Conservation (phyloP, 768 basidiomycete species). For the Obba rivulosa region DNA sequence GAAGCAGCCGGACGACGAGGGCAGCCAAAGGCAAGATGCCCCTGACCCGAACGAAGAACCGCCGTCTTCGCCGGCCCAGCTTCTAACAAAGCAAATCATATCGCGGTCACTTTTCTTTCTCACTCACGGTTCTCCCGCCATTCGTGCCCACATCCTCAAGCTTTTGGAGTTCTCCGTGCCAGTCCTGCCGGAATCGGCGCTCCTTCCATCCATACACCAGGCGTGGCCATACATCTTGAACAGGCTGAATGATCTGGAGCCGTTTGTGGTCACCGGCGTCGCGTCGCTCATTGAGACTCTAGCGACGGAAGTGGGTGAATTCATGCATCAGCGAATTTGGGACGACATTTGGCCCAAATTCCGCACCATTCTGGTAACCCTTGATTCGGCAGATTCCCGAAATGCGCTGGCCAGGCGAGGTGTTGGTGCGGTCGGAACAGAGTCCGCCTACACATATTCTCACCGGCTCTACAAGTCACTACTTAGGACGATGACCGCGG, state of each 20-base stretch:
- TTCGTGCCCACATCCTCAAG: constrained; percentile 77
- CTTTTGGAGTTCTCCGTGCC: constrained; percentile 72
- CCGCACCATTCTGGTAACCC: constrained; percentile 46
- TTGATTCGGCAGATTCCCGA: constrained; percentile 58
- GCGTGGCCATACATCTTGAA: constrained; percentile 96
- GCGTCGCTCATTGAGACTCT: constrained; percentile 70
- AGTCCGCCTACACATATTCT: constrained; percentile 74
- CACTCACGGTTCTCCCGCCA: constrained; percentile 81
- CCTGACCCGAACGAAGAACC: constrained; percentile 38
- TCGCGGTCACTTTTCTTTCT: constrained; percentile 85
- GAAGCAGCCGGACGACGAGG: constrained; percentile 17
- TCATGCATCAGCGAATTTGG: constrained; percentile 82
- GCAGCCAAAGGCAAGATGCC: constrained; percentile 8
- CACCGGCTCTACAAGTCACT: constrained; percentile 78
- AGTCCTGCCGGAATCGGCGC: constrained; percentile 63
- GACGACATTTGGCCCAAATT: constrained; percentile 94
- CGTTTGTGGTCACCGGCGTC: constrained; percentile 77
- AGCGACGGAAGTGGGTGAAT: constrained; percentile 66
- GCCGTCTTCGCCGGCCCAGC: constrained; percentile 64
- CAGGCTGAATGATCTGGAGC: constrained; percentile 65
- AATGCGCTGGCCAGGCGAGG: constrained; percentile 64
- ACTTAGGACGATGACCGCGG: constrained; percentile 65
- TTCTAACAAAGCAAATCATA: constrained; percentile 79
- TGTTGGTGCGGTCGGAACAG: constrained; percentile 46
- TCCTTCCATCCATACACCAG: constrained; percentile 80